Percentiles rank a stretch among this genome's conserved stretches.
phyloP scores from a whole-genome alignment of 2,329 filamentous ascomycete genomes.

The Fusarium chuoi region DNA sequence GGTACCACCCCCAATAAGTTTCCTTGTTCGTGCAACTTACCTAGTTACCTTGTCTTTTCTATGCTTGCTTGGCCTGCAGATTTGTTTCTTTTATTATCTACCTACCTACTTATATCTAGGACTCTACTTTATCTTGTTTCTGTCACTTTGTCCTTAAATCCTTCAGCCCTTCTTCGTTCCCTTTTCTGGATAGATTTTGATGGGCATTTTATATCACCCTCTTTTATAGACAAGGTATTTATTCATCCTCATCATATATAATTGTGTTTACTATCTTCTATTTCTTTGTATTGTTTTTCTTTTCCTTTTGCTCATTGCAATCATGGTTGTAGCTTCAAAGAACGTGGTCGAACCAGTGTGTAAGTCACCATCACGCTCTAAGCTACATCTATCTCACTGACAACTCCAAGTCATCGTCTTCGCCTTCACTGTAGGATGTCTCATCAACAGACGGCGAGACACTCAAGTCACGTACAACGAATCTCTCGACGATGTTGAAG shows the following conservation, averaged over 20 bases:
- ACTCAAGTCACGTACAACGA: neutral
- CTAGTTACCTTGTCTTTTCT: neutral
- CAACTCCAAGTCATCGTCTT: conserved; percentile 32
- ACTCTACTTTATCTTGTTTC: neutral
- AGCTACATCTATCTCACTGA: neutral
- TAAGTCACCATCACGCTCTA: neutral
- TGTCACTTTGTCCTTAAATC: neutral
- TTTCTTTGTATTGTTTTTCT: neutral
- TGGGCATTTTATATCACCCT: neutral
- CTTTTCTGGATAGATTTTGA: neutral
- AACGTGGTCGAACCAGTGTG: conserved; percentile 29
- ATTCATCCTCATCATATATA: neutral
- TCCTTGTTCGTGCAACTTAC: neutral
- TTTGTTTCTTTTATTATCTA: neutral
- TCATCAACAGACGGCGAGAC: conserved; percentile 37
- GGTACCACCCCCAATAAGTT: neutral
- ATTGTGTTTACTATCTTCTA: neutral
- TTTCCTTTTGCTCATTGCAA: neutral
- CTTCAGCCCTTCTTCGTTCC: neutral
- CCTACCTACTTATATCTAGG: neutral
- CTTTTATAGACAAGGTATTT: neutral
- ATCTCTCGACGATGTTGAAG: conserved; percentile 31
- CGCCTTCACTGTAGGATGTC: conserved; percentile 38
- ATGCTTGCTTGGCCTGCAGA: neutral
- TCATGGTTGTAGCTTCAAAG: conserved; percentile 10